phyloP scores from a whole-genome alignment of 768 basidiomycete genomes.

The Collybiopsis confluens region DNA sequence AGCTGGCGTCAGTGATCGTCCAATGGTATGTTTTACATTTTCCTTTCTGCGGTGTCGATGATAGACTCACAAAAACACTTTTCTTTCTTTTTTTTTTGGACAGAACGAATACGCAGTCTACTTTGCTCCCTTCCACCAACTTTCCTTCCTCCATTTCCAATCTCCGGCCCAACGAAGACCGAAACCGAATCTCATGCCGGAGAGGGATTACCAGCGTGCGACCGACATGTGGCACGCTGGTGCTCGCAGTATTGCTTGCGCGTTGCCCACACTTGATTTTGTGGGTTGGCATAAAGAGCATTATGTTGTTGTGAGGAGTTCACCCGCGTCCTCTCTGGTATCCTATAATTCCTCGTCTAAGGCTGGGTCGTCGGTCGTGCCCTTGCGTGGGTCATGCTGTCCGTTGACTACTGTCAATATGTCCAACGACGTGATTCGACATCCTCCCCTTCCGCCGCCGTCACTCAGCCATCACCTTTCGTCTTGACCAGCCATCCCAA shows the following conservation, averaged over 20 bases:
- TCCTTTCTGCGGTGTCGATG: too few relatives aligned
- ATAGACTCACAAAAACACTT: too few relatives aligned
- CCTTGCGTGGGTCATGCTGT: neutral
- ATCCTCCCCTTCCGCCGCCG: neutral
- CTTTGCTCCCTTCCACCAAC: constrained; percentile 43
- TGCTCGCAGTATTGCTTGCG: constrained; percentile 46
- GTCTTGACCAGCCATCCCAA: too few relatives aligned
- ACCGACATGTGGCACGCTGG: constrained; percentile 51
- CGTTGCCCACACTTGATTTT: constrained; percentile 54
- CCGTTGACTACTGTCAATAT: too few relatives aligned
- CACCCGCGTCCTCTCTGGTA: neutral
- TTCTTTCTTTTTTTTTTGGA: neutral
- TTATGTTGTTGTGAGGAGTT: constrained; percentile 53
- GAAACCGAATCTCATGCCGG: constrained; percentile 52
- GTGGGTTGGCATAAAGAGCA: constrained; percentile 74
- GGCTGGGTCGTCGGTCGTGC: neutral
- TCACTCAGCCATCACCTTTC: neutral
- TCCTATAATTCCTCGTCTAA: too few relatives aligned
- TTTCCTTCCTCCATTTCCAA: constrained; percentile 61
- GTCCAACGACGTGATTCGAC: too few relatives aligned
- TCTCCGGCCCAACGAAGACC: constrained; percentile 42
- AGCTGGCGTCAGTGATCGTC: constrained; percentile 41
- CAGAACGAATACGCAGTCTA: constrained; percentile 51
- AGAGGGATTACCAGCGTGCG: constrained; percentile 55
- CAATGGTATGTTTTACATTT: neutral